Base-by-base conservation (phyloP, 768 basidiomycete species). In the Panaeolus papilionaceus region DNA sequence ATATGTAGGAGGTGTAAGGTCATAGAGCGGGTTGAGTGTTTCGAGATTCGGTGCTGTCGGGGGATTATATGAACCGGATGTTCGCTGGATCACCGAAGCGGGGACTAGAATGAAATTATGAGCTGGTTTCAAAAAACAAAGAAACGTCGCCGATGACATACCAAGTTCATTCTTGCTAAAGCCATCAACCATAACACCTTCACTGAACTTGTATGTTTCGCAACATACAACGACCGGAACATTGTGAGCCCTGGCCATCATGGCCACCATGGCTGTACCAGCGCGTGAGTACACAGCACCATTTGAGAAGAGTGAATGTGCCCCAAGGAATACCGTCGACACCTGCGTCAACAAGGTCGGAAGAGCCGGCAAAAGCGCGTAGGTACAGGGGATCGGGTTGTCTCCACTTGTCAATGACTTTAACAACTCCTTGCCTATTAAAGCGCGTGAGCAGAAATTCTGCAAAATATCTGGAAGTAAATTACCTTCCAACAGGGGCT, bases 161-260 rank as follows among this genome's bases (percentile, higher is more conserved):
- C 97, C 98, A 45, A 98, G 82, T 79, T 99, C 98, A 74, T 99
- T 99, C 78, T 94, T 95, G 51, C 93, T 95, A 72, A 99, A 96
- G 20, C 92, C 92, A 77, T 99, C 98, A 65, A 99, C 83, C 78
- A 93, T 91, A 37, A 99, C 91, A 39, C 89, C 89, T 72, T 99
- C 97, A 18, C 93, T 93, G 74, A 96, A 99, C 78, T 99, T 99
- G 82, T 99, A 99, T 4, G 98, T 99, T 80, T 99, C 98, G 73
- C 96, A 98, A 70, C 96, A 98, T 28, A 98, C 95, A 40, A 99
- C 88, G 7, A 99, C 96, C 4, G 98, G 97, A 0, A 98, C 92
- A 26, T 89, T 90, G 73, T 92, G 87, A 61, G 89, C 88, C 77
- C 94, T 94, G 1, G 95, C 94, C 85, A 98, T 90, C 96, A 99